Evolutionary conservation across 495 filamentous ascomycete species (phyloP), one percentile per base, ranked within the genome.

Genomic region (Xylona heveae): DNA sequence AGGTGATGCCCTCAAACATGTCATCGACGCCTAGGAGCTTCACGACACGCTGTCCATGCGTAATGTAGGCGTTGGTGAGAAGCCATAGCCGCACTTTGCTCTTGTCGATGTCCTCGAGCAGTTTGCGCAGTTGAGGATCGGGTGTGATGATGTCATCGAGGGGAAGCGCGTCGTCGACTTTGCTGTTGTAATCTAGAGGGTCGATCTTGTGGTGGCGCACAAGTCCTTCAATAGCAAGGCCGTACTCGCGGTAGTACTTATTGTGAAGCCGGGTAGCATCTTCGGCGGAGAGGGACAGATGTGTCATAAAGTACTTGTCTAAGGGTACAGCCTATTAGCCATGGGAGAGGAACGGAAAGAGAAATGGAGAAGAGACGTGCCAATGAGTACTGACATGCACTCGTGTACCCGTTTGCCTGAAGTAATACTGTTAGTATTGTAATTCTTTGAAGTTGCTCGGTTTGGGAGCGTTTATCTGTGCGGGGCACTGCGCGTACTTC

Each of bases 161-260:
- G 0, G 90, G 85, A 16, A 99, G 57, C 0, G 90, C 85, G 45
- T 99, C 90, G 49, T 99, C 90, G 17, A 95, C 90, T 53, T 83
- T 71, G 38, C 62, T 51, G 50, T 99, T 99, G 64, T 93, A 99
- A 19, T 83, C 82, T 3, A 99, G 62, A 1, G 90, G 75, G 44
- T 99, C 82, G 43, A 99, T 88, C 52, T 85, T 75, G 54, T 99
- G 90, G 52, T 94, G 74, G 16, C 78, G 71, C 1, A 91, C 83
- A 1, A 99, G 61, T 0, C 90, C 90, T 48, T 91, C 78, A 41
- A 99, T 84, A n/a, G 90, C 84, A 2, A 95, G 69, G 14, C 90
- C 90, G 53, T 99, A 99, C 44, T 79, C 77, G 42, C 70, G 71
- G 59, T 94, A 95, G 62, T 99, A 99, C 38, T 77, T 75, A 49